Evolutionary conservation across 495 filamentous ascomycete species (phyloP).

Genomic region (Copromyces sp.): DNA sequence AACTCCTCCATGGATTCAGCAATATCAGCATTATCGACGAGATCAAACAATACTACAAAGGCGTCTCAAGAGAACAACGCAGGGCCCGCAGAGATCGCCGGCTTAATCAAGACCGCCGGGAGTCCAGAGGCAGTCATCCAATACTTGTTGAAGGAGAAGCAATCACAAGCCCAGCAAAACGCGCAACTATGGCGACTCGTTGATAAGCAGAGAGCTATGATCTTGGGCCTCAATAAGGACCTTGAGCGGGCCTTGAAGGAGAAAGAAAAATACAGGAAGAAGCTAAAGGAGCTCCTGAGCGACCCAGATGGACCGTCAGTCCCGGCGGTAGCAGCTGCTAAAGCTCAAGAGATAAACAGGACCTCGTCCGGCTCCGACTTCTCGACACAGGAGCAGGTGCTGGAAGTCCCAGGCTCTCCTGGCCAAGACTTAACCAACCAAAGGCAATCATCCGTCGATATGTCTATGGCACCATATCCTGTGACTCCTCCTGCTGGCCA

Average conservation of each 20-base stretch:
- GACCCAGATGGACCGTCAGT: conserved; percentile 17
- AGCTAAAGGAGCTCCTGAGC: conserved; percentile 62
- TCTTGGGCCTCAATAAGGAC: conserved; percentile 89
- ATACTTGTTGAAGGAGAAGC: conserved; percentile 83
- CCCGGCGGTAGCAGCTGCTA: conserved; percentile 7
- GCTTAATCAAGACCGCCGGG: conserved; percentile 71
- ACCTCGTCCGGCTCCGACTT: conserved; percentile 2
- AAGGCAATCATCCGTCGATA: conserved; percentile 41
- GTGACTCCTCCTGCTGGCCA: conserved; percentile 43
- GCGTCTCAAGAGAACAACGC: conserved; percentile 45
- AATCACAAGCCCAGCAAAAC: conserved; percentile 78
- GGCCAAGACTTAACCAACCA: conserved; percentile 31
- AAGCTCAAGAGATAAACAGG: conserved; percentile 1
- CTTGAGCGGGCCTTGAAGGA: conserved; percentile 86
- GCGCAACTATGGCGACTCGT: conserved; percentile 89
- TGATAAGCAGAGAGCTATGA: conserved; percentile 90
- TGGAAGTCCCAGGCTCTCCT: conserved; percentile 32
- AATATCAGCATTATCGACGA: conserved; percentile 75
- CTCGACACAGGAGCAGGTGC: conserved; percentile 20
- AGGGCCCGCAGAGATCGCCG: conserved; percentile 53
- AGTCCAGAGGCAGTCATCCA: conserved; percentile 84
- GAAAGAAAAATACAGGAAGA: conserved; percentile 88
- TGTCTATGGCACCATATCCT: conserved; percentile 45
- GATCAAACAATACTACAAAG: conserved; percentile 48
- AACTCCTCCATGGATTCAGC: conserved; percentile 94